Percentiles rank a stretch among this genome's conserved stretches.
phyloP scores from a whole-genome alignment of 2,329 filamentous ascomycete genomes.

The Paraphaeosphaeria minitans region DNA sequence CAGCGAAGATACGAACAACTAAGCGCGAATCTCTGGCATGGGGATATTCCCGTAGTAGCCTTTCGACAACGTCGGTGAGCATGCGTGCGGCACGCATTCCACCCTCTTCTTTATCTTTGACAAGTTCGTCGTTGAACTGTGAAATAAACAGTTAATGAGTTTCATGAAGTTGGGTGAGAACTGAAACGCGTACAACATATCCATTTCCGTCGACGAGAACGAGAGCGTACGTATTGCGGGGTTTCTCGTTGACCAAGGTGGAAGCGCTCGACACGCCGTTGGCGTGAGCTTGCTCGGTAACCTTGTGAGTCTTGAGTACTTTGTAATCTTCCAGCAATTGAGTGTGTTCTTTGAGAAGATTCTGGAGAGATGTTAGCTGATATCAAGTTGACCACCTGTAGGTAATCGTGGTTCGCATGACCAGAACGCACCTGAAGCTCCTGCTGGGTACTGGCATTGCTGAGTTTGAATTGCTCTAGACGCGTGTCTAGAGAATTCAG shows the following conservation, averaged over 20 bases:
- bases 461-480: slow-evolving; percentile 34
- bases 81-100: slow-evolving; percentile 61
- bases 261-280: slow-evolving; percentile 44
- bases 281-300: slow-evolving; percentile 61
- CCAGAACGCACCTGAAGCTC: slow-evolving; percentile 9
- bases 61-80: slow-evolving; percentile 58
- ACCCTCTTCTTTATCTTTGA: slow-evolving; percentile 57
- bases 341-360: slow-evolving; percentile 48
- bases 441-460: slow-evolving; percentile 26
- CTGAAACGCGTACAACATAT: slow-evolving; percentile 48
- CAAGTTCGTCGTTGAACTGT: slow-evolving; percentile 56
- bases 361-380: slow-evolving; percentile 22
- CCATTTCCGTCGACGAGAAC: slow-evolving; percentile 68
- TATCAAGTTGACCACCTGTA: neutral
- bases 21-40: slow-evolving; percentile 57
- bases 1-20: slow-evolving; percentile 62
- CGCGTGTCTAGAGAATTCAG: slow-evolving; percentile 35
- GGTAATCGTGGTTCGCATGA: neutral
- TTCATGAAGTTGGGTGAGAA: neutral
- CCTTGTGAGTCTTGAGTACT: slow-evolving; percentile 57
- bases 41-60: slow-evolving; percentile 32
- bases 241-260: slow-evolving; percentile 18
- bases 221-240: slow-evolving; percentile 64
- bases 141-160: neutral
- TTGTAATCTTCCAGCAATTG: slow-evolving; percentile 60